Base-by-base conservation (phyloP, 1,284 basidiomycete species). In the Melampsora americana region DNA sequence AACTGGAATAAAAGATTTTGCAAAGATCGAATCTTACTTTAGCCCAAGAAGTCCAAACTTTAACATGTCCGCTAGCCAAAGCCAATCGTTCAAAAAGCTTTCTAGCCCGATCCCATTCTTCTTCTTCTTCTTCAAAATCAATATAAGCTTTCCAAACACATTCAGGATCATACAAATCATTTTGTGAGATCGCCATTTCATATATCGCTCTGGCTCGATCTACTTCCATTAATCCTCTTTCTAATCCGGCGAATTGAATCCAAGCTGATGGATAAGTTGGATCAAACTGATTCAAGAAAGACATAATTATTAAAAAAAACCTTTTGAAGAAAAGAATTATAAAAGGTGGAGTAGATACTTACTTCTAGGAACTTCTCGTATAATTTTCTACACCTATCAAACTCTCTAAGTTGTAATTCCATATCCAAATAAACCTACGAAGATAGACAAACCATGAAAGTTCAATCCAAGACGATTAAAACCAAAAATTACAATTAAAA, bases 171-270 rank as follows among this genome's bases (percentile, higher is more conserved):
- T 96, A 94, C 56, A 99, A 86, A n/a, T 90, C 89, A 0, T 87
- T 84, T 81, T 99, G 96, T 2, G 90, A 86, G n/a, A 95, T 88
- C 2, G 92, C 96, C 50, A 99, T 89, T 83, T 99, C 95, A 83
- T 93, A 99, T 81, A 99, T 94, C 2, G 90, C 95, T 18, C 97
- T 90, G 2, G 94, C 92, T 64, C 96, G 93, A 32, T 89, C 86
- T 82, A 91, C 90, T 83, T 99, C 96, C 83, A 93, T 92, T 0
- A 99, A 87, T 71, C 92, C 92, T 0, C 89, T 88, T 84, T 99
- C 96, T 53, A 99, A 88, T 82, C 97, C 94, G 14, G 95, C 93
- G 83, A 91, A 99, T 83, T 92, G 92, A 83, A 99, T 96, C 96
- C 96, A 99, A 0, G 93, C 92, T 0, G 90, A 87, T 12, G 92